Conservation (phyloP, 805 yeast species). For the Lipomyces yamadae region DNA sequence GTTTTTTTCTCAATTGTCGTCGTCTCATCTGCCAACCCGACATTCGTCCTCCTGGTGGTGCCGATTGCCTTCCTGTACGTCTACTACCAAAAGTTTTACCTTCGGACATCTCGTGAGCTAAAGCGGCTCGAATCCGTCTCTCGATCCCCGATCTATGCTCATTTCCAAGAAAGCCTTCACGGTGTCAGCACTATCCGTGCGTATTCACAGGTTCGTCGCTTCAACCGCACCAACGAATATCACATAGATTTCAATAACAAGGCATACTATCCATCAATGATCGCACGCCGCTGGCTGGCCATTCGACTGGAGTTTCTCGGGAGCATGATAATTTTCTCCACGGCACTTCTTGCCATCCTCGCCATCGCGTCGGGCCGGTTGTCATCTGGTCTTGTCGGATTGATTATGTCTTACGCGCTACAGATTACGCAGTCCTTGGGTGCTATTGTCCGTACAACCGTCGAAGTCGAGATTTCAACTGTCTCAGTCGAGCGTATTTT, state of each 20-base stretch:
- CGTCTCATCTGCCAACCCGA: constrained; percentile 86
- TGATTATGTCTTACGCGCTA: constrained; percentile 89
- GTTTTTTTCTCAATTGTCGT: constrained; percentile 70
- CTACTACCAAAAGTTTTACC: constrained; percentile 71
- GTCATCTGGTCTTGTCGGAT: constrained; percentile 92
- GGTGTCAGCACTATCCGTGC: constrained; percentile 83
- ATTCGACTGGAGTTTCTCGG: constrained; percentile 91
- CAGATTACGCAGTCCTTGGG: constrained; percentile 90
- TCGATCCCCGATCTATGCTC: constrained; percentile 77
- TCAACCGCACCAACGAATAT: constrained; percentile 56
- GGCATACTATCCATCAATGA: constrained; percentile 88
- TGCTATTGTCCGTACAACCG: constrained; percentile 98
- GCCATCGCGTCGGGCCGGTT: constrained; percentile 69
- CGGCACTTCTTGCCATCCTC: constrained; percentile 79
- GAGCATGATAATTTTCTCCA: constrained; percentile 79
- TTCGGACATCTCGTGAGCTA: constrained; percentile 73
- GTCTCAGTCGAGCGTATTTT: constrained; percentile 93
- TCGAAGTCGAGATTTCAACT: constrained; percentile 95
- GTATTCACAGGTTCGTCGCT: constrained; percentile 64
- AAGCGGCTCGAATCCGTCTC: constrained; percentile 73
- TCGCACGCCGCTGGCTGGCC: constrained; percentile 96
- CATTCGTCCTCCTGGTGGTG: constrained; percentile 68
- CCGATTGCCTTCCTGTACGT: constrained; percentile 71
- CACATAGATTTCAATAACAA: constrained; percentile 82
- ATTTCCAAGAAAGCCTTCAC: constrained; percentile 75